A percentile compares a stretch with the other conserved stretches of the same genome.
These are phyloP conservation scores for Penicillium riverlandense DNA, from an alignment of 495 filamentous ascomycete genomes.

Conservation along the genomic window DNA sequence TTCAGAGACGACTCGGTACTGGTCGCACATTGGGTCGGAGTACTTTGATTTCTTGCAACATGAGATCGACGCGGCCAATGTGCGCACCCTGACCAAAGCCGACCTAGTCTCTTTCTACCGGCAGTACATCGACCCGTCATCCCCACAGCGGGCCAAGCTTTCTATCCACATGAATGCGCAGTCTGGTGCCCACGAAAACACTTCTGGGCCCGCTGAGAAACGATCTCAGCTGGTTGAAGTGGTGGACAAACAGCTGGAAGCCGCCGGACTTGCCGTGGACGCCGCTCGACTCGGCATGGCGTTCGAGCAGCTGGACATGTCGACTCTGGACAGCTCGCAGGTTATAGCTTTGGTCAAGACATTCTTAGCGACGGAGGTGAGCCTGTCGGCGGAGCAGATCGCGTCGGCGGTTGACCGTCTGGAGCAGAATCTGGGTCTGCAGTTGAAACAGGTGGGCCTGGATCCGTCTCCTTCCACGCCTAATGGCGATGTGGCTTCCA, in stretches of 20 bases:
- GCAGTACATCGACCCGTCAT: slow-evolving; percentile 67
- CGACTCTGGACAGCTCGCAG: slow-evolving; percentile 30
- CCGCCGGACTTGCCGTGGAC: slow-evolving; percentile 41
- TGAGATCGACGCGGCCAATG: slow-evolving; percentile 66
- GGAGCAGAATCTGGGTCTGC: slow-evolving; percentile 30
- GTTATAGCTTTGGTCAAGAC: slow-evolving; percentile 37
- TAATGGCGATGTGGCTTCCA: slow-evolving; percentile 21
- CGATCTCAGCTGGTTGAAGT: slow-evolving; percentile 45
- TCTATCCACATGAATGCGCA: slow-evolving; percentile 79
- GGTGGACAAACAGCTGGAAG: slow-evolving; percentile 44
- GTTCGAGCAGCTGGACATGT: slow-evolving; percentile 42
- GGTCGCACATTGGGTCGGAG: slow-evolving; percentile 78
- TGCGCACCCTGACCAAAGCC: slow-evolving; percentile 66
- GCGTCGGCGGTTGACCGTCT: slow-evolving; percentile 38
- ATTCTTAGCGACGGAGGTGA: slow-evolving; percentile 44
- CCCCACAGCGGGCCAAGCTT: slow-evolving; percentile 67
- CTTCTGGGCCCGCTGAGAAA: slow-evolving; percentile 38
- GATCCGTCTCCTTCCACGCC: neutral
- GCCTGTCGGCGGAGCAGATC: slow-evolving; percentile 34
- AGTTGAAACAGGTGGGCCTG: slow-evolving; percentile 34
- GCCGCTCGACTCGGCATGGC: slow-evolving; percentile 30
- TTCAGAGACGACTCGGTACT: slow-evolving; percentile 76
- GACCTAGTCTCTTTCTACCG: slow-evolving; percentile 77
- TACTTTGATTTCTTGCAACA: slow-evolving; percentile 83
- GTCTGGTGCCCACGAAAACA: slow-evolving; percentile 32